Base-by-base conservation (phyloP, 2,329 filamentous ascomycete species). In the Paecilomyces dactylethromorphus region DNA sequence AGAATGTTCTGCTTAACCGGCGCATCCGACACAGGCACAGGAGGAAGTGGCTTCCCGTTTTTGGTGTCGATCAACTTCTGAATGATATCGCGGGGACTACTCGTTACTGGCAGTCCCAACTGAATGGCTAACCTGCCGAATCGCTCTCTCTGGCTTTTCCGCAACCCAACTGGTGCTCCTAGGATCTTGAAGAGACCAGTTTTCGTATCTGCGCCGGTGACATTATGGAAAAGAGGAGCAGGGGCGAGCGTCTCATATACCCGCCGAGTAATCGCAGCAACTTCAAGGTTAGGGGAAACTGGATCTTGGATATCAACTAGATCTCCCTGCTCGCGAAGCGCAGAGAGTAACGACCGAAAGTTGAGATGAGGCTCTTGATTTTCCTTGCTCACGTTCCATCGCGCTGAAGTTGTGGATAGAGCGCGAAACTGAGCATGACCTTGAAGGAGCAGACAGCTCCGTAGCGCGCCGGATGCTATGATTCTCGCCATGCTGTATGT, bases 1-100 rank as follows among this genome's bases (percentile, higher is more conserved):
- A 66, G 33, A 29, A 61, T 64, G 35, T 64, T 31, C 32, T 65
- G 61, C 49, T 65, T 66, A 29, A 64, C 29, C 6, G 51, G 58
- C 18, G 60, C 55, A 13, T 56, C 49, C 21, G 59, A 61, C 3
- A 45, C 39, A 31, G 59, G 50, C 6, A 53, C 55, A 24, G 63
- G 58, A 13, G 59, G 56, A n/a, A 62, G 13, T 5, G 58, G 62
- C 15, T 57, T 35, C 8, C 52, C 35, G 11, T 56, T 60, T 49
- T 63, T 62, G n/a, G 58, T 55, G 12, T 51, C 59, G 11, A 61
- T 63, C 57, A 65, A 54, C 35, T 58, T 63, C 6, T 52, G 26
- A 26, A 66, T 58, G 22, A 65, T 65, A 10, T 65, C 58, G 31
- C 56, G 45, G 3, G 59, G 60, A 21, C 60, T 58, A 29, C 59